These are phyloP conservation scores for Nakazawaea siamensis DNA, from an alignment of 805 yeast genomes.

Conservation along the genomic window DNA sequence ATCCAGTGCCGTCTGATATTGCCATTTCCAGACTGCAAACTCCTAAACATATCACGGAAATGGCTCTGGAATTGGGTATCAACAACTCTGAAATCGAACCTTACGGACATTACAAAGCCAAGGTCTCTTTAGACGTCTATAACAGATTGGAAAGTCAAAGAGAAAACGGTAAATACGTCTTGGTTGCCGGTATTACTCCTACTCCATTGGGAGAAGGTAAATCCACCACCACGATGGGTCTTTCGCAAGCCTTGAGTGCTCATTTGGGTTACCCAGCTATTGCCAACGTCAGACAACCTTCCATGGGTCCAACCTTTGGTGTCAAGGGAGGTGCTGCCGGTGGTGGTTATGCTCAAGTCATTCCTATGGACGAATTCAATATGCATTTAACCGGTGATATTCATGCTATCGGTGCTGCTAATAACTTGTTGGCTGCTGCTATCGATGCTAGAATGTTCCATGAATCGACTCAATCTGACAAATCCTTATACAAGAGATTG, in stretches of 20 bases:
- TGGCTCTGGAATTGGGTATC: slow-evolving; percentile 65
- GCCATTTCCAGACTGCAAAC: slow-evolving; percentile 70
- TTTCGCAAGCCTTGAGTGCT: slow-evolving; percentile 76
- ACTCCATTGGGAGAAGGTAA: slow-evolving; percentile 85
- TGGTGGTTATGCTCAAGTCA: slow-evolving; percentile 82
- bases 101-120: slow-evolving; percentile 71
- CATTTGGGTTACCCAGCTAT: slow-evolving; percentile 60
- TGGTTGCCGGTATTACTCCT: slow-evolving; percentile 81
- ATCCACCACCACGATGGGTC: slow-evolving; percentile 76
- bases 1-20: slow-evolving; percentile 76
- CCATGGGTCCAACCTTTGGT: slow-evolving; percentile 87
- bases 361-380: slow-evolving; percentile 85
- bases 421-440: slow-evolving; percentile 77
- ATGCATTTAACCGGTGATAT: slow-evolving; percentile 84
- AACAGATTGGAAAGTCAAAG: slow-evolving; percentile 51
- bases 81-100: slow-evolving; percentile 63
- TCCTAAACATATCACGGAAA: slow-evolving; percentile 61
- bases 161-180: slow-evolving; percentile 60
- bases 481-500: slow-evolving; percentile 63
- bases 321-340: slow-evolving; percentile 90
- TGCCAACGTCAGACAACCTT: slow-evolving; percentile 82
- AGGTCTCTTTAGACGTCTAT: slow-evolving; percentile 56
- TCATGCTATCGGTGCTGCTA: slow-evolving; percentile 78
- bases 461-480: slow-evolving; percentile 66
- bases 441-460: slow-evolving; percentile 83